A percentile compares a stretch with the other conserved stretches of the same genome.
Evolutionary conservation across 2,329 filamentous ascomycete genomes (phyloP).

Genomic region (Pseudogymnoascus sp.): DNA sequence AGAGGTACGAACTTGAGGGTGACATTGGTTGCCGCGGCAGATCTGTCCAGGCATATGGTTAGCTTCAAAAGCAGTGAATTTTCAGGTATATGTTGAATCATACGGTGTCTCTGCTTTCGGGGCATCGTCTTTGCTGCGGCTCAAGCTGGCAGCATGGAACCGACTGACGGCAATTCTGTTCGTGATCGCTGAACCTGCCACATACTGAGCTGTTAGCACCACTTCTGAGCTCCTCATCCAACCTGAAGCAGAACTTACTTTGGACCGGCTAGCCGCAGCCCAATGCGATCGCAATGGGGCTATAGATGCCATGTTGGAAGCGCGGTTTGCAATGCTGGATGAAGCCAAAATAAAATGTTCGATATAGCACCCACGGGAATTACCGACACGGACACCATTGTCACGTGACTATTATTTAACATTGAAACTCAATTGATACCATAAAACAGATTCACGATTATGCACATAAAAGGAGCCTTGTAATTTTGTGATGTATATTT

Average conservation of each 20-base stretch:
- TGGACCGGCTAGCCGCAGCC: not conserved
- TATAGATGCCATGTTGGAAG: constrained; percentile 9
- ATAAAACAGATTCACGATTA: not conserved
- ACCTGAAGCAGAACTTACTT: not conserved
- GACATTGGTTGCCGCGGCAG: not conserved
- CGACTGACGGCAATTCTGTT: constrained; percentile 52
- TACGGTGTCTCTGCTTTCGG: constrained; percentile 5
- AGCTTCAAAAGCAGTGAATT: not conserved
- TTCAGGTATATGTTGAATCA: not conserved
- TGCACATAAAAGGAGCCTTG: not conserved
- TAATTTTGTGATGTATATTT: not conserved
- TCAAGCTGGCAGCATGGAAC: constrained; percentile 2
- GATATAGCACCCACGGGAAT: not conserved
- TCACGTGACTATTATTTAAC: not conserved
- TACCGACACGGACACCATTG: not conserved
- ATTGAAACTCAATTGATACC: not conserved
- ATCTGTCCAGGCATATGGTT: not conserved
- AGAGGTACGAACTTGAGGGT: not conserved
- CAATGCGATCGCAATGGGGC: constrained; percentile 6
- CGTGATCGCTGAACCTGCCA: constrained; percentile 30
- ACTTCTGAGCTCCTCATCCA: not conserved
- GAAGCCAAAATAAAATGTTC: constrained; percentile 10
- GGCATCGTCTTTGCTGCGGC: not conserved
- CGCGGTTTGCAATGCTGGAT: not conserved
- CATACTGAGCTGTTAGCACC: constrained; percentile 6